Evolutionary conservation across 2,329 filamentous ascomycete species (phyloP).

Genomic region (Coniochaeta ligniaria): DNA sequence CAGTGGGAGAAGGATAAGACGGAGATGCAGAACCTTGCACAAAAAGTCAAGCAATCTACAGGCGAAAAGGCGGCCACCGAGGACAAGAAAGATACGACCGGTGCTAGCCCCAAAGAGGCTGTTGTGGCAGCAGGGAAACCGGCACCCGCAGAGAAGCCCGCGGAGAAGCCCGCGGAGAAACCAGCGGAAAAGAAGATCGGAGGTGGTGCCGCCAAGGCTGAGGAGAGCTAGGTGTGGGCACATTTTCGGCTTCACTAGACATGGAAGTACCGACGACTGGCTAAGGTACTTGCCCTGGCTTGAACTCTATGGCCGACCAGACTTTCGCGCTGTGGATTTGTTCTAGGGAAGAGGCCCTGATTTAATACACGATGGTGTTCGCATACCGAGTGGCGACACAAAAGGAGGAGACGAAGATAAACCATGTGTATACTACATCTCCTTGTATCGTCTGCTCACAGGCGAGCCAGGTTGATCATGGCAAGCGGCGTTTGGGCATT

Average conservation of each 20-base stretch:
- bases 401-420: background rate
- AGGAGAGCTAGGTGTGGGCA: background rate
- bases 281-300: too few relatives aligned
- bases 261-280: too few relatives aligned
- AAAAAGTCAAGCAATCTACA: slow-evolving; percentile 37
- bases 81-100: background rate
- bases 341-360: background rate
- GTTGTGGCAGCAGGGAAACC: background rate
- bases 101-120: background rate
- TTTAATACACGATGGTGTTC: background rate
- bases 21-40: slow-evolving; percentile 62
- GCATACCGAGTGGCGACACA: background rate
- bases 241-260: background rate
- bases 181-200: background rate
- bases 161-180: too few relatives aligned
- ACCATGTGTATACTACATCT: background rate
- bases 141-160: too few relatives aligned
- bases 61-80: slow-evolving; percentile 4
- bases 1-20: slow-evolving; percentile 92
- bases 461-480: background rate
- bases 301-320: too few relatives aligned
- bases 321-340: too few relatives aligned
- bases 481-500: background rate
- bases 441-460: background rate
- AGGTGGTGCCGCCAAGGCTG: background rate